Conservation (phyloP, 2,329 filamentous ascomycete species). For the Phialophora verrucosa region DNA sequence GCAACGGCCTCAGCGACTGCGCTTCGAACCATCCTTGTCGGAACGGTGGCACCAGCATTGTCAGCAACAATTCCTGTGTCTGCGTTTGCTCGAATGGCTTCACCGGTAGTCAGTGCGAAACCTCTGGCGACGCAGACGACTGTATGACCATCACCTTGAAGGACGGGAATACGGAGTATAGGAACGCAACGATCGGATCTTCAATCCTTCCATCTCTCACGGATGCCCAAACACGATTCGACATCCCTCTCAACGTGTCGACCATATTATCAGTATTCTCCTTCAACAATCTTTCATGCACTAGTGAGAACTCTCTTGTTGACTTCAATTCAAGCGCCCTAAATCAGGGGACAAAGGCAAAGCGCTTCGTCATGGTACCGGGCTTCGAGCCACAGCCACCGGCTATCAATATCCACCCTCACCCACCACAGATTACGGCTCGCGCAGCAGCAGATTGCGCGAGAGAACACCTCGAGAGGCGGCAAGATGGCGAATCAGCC, state of each 20-base stretch:
- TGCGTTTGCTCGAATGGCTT: constrained; percentile 92
- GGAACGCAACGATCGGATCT: constrained; percentile 79
- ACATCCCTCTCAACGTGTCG: constrained; percentile 73
- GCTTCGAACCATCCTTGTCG: constrained; percentile 67
- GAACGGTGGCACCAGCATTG: constrained; percentile 80
- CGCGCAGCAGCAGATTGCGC: constrained; percentile 20
- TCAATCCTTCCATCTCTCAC: constrained; percentile 76
- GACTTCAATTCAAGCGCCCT: constrained; percentile 56
- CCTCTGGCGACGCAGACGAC: constrained; percentile 51
- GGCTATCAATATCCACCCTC: constrained; percentile 22
- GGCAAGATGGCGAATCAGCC: constrained; percentile 26
- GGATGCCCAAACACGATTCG: constrained; percentile 70
- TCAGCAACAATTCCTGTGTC: constrained; percentile 71
- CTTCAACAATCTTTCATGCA: constrained; percentile 75
- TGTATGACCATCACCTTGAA: constrained; percentile 54
- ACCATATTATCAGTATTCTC: constrained; percentile 78
- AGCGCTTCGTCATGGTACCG: constrained; percentile 36
- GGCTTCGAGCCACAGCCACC: constrained; percentile 29
- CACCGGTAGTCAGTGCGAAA: constrained; percentile 67
- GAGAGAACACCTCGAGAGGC: constrained; percentile 28
- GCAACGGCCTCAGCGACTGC: constrained; percentile 55
- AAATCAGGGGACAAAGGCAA: constrained; percentile 27
- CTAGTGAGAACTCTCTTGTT: constrained; percentile 83
- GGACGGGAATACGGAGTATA: constrained; percentile 47
- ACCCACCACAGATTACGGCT: constrained; percentile 16